phyloP scores from a whole-genome alignment of 1,284 basidiomycete species.

The Leccinum subspadiceum region DNA sequence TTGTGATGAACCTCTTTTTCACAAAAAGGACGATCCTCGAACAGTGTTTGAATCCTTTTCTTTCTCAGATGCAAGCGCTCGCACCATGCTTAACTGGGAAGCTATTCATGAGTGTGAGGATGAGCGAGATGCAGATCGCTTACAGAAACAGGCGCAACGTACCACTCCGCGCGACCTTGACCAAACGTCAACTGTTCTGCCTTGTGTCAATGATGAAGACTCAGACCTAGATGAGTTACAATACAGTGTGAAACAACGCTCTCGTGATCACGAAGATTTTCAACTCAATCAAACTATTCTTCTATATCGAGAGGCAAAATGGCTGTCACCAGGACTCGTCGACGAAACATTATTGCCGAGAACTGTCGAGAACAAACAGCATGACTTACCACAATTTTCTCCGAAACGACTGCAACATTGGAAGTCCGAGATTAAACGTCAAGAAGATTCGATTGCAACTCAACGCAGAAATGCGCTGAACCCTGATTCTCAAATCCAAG shows the following conservation, averaged over 20 bases:
- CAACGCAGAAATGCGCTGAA: not conserved
- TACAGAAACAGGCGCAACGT: not conserved
- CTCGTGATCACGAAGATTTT: not conserved
- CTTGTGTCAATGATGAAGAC: not conserved
- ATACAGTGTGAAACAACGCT: too few species aligned
- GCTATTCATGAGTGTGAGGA: slow-evolving; percentile 11
- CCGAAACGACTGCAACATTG: not conserved
- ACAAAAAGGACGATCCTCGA: not conserved
- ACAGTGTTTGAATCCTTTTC: not conserved
- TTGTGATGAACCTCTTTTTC: not conserved
- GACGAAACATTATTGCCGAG: too few species aligned
- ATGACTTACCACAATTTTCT: not conserved
- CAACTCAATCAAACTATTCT: not conserved
- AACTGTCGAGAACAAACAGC: too few species aligned
- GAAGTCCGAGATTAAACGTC: not conserved
- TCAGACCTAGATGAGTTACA: not conserved
- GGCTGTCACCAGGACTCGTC: too few species aligned
- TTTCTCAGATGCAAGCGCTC: not conserved
- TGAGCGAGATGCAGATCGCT: slow-evolving; percentile 3
- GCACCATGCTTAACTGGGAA: slow-evolving; percentile 8
- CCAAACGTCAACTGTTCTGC: not conserved
- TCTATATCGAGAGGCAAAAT: not conserved
- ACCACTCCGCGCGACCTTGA: not conserved
- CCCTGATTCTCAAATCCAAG: not conserved
- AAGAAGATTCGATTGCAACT: not conserved